Conservation (phyloP, 177 flowering plant species). For the Vitis hybrid region DNA sequence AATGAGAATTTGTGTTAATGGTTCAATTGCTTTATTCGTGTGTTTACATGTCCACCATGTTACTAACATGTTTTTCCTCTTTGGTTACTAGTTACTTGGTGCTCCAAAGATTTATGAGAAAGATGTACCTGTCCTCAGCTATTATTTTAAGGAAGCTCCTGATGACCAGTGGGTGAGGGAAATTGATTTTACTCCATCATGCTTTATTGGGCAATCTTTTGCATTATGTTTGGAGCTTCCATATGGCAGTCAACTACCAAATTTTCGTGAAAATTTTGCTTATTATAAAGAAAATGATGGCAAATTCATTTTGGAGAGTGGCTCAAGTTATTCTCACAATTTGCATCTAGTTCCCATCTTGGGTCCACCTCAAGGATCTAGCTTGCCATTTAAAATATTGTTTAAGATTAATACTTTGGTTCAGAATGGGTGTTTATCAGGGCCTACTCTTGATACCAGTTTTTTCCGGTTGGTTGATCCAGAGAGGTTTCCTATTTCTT, state of each 20-base stretch:
- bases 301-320: constrained; percentile 29
- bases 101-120: constrained; percentile 60
- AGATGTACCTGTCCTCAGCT: constrained; percentile 30
- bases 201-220: constrained; percentile 66
- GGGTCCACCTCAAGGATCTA: constrained; percentile 34
- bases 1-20: background rate
- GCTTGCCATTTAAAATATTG: constrained; percentile 53
- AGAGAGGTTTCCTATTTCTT: constrained; percentile 13
- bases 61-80: background rate
- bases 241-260: constrained; percentile 31
- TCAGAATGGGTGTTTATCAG: constrained; percentile 64
- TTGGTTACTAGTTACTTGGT: constrained; percentile 42
- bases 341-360: constrained; percentile 60
- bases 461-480: constrained; percentile 61
- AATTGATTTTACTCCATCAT: constrained; percentile 57
- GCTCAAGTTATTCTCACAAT: constrained; percentile 32
- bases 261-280: constrained; percentile 39
- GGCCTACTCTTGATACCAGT: constrained; percentile 44
- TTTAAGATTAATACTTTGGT: constrained; percentile 61
- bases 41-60: background rate
- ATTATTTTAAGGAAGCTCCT: constrained; percentile 34
- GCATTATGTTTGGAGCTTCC: constrained; percentile 64
- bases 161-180: constrained; percentile 68
- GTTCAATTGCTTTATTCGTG: background rate
- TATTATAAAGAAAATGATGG: constrained; percentile 38